Evolutionary conservation across 2,329 filamentous ascomycete species (phyloP), one percentile per base, ranked within the genome.

Genomic region (Xylaria sp.): DNA sequence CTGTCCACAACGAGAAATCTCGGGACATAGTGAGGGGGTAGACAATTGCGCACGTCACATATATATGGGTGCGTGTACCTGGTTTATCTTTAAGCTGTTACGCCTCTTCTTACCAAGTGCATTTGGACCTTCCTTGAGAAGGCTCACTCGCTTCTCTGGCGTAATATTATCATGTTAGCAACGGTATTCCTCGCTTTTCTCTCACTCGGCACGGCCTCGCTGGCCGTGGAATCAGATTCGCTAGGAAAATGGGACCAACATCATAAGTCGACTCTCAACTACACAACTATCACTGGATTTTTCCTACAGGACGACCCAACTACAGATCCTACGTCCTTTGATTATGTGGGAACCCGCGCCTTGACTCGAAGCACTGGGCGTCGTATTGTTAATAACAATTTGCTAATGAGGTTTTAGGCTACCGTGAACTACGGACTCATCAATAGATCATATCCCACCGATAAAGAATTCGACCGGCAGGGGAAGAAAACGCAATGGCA

Each of bases 401-500:
- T 34, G 63, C 72, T 63, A 48, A 74, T 51, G 28, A 67, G 60
- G 46, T 58, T 23, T 10, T 67, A 91, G 88, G 87, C 85, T 31
- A 80, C 83, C 37, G 82, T 81, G 65, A 92, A 91, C 80, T 91
- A 91, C 75, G 91, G 91, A 34, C 82, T 93, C 25, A 84, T 92
- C 70, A 85, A 91, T 74, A 85, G 86, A 57, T 84, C 85, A 0
- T 92, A 92, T 76, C 82, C 86, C 6, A 87, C 85, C 1, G 89
- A 91, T 73, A 73, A 77, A 50, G 76, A 76, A 52, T 79, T 82
- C 62, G 79, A 83, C 56, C 75, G 78, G 56, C 71, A 80, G 18
- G 78, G 80, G 23, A 75, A 79, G 67, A 83, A 84, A 71, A 89
- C 87, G 0, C 88, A 88, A 77, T 93, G 90, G 90, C 82, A 90